Evolutionary conservation across 257 asterid species (phyloP), one percentile per base, ranked within the genome.

Genomic region (Primulina tabacum): DNA sequence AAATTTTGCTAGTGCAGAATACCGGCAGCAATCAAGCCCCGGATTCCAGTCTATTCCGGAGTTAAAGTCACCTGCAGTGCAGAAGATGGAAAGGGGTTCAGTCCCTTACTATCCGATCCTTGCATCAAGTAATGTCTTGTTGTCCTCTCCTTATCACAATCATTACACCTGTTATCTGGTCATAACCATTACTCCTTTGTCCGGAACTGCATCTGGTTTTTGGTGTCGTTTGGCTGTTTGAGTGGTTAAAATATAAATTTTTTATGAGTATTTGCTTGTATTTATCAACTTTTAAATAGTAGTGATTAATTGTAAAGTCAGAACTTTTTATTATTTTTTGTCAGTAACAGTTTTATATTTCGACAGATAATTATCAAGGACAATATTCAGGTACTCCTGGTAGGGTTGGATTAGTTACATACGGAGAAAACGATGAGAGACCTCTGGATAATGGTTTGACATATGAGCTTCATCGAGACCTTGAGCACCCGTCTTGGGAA

Each of bases 401-500:
- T 65, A 65, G 61, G 75, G 63, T 80, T 79, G 74, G 74, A 79
- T 76, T 88, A 53, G 33, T 71, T 37, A 35, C 79, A 9, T 82
- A 60, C 24, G 82, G 80, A 64, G 88, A 73, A 68, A 72, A 68
- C 53, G 78, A 60, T 52, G 78, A 60, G 77, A 76, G 18, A 60
- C 47, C 74, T 50, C 7, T 47, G 17, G 72, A 77, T 76, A 72
- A 67, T 73, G 83, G 82, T 67, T 71, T 77, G 65, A 43, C 79
- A 2, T 86, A 81, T 81, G 76, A 80, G 58, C 80, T 86, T 43
- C 74, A 67, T 57, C 78, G 69, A 35, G 72, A 72, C 71, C 73
- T 80, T 68, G 91, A 73, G 77, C 79, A 82, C 69, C 78, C 83
- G 58, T 70, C 92, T 57, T 88, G 96, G 96, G 84, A 76, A 57